Percentiles rank a stretch among this genome's conserved stretches.
These are phyloP conservation scores for Colletotrichum truncatum DNA, from an alignment of 2,329 filamentous ascomycete species.

Conservation along the genomic window DNA sequence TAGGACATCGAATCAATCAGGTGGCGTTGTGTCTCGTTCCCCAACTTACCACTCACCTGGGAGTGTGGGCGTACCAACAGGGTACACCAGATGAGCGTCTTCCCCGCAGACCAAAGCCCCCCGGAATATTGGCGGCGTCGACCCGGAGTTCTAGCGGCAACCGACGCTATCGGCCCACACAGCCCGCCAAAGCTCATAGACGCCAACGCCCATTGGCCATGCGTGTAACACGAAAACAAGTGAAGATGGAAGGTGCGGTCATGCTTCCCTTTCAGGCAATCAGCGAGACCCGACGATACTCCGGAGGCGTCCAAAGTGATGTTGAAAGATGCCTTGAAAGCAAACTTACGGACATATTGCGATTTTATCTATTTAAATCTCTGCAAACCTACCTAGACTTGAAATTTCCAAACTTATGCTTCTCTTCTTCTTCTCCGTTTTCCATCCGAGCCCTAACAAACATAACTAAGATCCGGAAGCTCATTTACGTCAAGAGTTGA, in stretches of 20 bases:
- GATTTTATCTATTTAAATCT: no score
- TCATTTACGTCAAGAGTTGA: no score
- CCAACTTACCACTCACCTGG: not conserved
- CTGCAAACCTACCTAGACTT: no score
- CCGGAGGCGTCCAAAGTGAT: not conserved
- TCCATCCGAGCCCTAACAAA: no score
- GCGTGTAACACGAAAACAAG: conserved; percentile 21
- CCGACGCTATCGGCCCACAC: not conserved
- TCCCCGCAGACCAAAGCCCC: not conserved
- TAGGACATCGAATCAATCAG: no score
- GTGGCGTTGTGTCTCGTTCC: not conserved
- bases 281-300: not conserved
- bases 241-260: conserved; percentile 14
- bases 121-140: conserved; percentile 22
- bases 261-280: conserved; percentile 2
- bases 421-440: no score
- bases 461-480: no score
- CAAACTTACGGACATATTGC: no score
- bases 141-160: conserved; percentile 28
- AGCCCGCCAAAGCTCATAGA: not conserved
- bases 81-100: no score
- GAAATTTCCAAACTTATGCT: not conserved
- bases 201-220: not conserved
- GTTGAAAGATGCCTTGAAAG: not conserved
- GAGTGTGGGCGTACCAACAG: not conserved